phyloP scores from a whole-genome alignment of 2,329 filamentous ascomycete genomes.

The Westerdykella ornata region DNA sequence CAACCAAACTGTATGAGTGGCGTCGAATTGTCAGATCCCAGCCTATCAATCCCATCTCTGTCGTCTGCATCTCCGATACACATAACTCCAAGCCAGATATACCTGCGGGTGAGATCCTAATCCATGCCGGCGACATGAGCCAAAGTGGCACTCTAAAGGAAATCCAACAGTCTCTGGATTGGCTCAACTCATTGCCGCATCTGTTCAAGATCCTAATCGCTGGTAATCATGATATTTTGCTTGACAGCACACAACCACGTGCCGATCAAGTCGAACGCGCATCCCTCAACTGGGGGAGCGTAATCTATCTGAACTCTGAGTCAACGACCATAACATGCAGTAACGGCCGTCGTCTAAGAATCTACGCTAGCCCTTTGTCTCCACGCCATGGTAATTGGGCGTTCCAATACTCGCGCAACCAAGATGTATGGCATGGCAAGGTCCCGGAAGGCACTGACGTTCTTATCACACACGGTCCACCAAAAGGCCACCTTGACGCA shows the following conservation, averaged over 20 bases:
- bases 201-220: slow-evolving; percentile 69
- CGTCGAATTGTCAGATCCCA: not conserved
- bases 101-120: slow-evolving; percentile 71
- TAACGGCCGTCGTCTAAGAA: no score
- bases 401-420: no score
- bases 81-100: slow-evolving; percentile 50
- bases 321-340: no score
- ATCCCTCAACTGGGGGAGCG: slow-evolving; percentile 55
- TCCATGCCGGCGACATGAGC: slow-evolving; percentile 80
- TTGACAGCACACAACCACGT: slow-evolving; percentile 32
- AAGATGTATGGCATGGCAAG: no score
- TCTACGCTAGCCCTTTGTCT: no score
- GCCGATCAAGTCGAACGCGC: slow-evolving; percentile 38
- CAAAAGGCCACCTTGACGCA: no score
- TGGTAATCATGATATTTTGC: slow-evolving; percentile 67
- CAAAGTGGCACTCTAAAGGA: slow-evolving; percentile 62
- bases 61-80: slow-evolving; percentile 85
- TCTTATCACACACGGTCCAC: no score
- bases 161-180: slow-evolving; percentile 71
- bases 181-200: slow-evolving; percentile 67
- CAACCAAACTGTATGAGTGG: slow-evolving; percentile 1
- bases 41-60: slow-evolving; percentile 46
- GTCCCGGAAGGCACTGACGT: no score
- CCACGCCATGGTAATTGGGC: no score
- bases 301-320: slow-evolving; percentile 72